phyloP scores from a whole-genome alignment of 306 rosid genomes.

The Senna siamea region DNA sequence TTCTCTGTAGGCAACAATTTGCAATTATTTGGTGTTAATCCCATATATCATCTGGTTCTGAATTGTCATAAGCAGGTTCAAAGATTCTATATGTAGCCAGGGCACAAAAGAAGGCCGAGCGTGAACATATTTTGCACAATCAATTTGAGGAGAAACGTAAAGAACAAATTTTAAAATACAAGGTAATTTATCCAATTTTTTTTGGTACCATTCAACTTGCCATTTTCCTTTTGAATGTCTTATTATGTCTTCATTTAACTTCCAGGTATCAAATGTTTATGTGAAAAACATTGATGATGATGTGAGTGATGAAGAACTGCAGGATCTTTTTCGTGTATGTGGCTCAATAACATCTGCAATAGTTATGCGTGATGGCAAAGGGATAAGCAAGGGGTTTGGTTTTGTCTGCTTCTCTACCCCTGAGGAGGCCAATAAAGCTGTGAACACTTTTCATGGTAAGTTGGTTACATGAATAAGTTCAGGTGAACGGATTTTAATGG shows the following conservation, averaged over 20 bases:
- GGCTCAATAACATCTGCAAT: conserved; percentile 87
- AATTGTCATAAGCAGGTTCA: conserved; percentile 60
- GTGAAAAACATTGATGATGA: conserved; percentile 87
- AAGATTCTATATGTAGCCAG: conserved; percentile 78
- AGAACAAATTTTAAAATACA: conserved; percentile 68
- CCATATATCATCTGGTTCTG: conserved; percentile 29
- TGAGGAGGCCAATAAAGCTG: conserved; percentile 90
- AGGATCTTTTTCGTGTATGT: conserved; percentile 64
- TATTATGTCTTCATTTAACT: conserved; percentile 29
- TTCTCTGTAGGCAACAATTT: conserved; percentile 21
- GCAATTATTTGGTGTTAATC: conserved; percentile 10
- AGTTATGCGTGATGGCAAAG: conserved; percentile 79
- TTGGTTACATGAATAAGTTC: conserved; percentile 14
- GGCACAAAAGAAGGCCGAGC: conserved; percentile 91
- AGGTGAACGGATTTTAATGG: conserved; percentile 1
- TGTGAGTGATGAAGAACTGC: conserved; percentile 67
- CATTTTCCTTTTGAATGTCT: conserved; percentile 29
- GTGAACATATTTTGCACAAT: conserved; percentile 66
- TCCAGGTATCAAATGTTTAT: conserved; percentile 82
- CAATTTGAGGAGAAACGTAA: conserved; percentile 81
- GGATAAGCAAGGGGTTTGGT: conserved; percentile 87
- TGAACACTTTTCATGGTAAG: conserved; percentile 78
- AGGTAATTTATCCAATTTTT: conserved; percentile 49
- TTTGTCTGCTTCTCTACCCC: conserved; percentile 86
- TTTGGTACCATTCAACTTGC: neutral